Conservation (phyloP, 2,329 filamentous ascomycete species). For the Eutypella sp. region DNA sequence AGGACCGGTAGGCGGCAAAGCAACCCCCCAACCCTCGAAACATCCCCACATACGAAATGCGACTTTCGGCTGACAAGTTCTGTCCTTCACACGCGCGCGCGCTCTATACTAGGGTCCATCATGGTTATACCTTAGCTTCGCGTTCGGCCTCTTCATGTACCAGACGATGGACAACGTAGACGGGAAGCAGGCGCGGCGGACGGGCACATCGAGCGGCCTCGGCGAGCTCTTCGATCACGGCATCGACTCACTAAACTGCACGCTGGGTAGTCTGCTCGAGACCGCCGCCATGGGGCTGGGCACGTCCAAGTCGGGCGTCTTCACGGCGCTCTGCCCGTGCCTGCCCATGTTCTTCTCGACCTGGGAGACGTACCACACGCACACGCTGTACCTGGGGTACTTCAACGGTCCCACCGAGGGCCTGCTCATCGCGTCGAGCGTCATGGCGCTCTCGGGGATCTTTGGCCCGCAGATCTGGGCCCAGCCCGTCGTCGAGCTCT, state of each 20-base stretch:
- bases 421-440: constrained; percentile 75
- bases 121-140: constrained; percentile 96
- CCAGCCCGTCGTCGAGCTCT: constrained; percentile 62
- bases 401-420: constrained; percentile 98
- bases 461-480: constrained; percentile 88
- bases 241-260: constrained; percentile 97
- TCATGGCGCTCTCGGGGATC: constrained; percentile 84
- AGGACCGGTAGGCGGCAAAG: constrained; percentile 63
- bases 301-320: constrained; percentile 75
- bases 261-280: constrained; percentile 83
- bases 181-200: constrained; percentile 92
- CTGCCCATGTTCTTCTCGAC: constrained; percentile 99
- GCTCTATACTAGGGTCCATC: constrained; percentile 68
- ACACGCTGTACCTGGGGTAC: constrained; percentile 91
- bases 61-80: constrained; percentile 8
- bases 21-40: background rate
- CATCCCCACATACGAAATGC: background rate
- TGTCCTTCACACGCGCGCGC: background rate
- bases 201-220: constrained; percentile 88
- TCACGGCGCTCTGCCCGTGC: constrained; percentile 86
- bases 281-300: constrained; percentile 91
- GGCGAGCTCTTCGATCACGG: constrained; percentile 98
- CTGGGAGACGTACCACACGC: constrained; percentile 99
- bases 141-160: constrained; percentile 95
- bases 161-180: constrained; percentile 99